These are phyloP conservation scores for Carex scoparia DNA, from an alignment of 176 grass and related monocot genomes.

Conservation along the genomic window DNA sequence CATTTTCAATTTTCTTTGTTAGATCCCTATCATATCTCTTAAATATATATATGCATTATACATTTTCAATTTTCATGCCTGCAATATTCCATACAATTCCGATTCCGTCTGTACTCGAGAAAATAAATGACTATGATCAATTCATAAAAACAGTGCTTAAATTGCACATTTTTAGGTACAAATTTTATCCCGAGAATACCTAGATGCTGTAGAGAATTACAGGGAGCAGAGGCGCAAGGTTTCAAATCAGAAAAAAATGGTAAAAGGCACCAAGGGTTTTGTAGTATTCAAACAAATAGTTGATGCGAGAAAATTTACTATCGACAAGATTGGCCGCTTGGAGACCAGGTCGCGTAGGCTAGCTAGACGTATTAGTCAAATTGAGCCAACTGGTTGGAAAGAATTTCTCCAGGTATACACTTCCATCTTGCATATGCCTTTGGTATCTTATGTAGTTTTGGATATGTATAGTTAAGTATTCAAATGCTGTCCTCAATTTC, in stretches of 20 bases:
- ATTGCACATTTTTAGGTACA: conserved; percentile 49
- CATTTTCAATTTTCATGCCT: background rate
- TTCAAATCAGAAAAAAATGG: conserved; percentile 86
- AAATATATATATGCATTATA: too few species aligned
- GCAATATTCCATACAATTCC: background rate
- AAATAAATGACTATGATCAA: background rate
- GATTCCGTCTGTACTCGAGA: background rate
- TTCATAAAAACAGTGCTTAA: background rate
- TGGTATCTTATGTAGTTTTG: background rate
- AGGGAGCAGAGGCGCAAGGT: conserved; percentile 78
- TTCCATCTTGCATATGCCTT: conserved; percentile 5
- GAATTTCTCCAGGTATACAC: conserved; percentile 85
- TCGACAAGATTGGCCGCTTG: conserved; percentile 82
- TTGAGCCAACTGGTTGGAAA: conserved; percentile 98
- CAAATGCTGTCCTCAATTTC: background rate
- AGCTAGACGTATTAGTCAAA: conserved; percentile 68
- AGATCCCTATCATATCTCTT: background rate
- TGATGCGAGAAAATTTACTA: conserved; percentile 75
- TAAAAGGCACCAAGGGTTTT: conserved; percentile 79
- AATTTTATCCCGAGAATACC: conserved; percentile 67
- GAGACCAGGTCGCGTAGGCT: conserved; percentile 67
- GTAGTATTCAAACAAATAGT: conserved; percentile 80
- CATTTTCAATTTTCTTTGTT: background rate
- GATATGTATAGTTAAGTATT: background rate
- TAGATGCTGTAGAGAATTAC: conserved; percentile 58